phyloP scores from a whole-genome alignment of 2,329 filamentous ascomycete genomes.

The Beauveria bassiana region DNA sequence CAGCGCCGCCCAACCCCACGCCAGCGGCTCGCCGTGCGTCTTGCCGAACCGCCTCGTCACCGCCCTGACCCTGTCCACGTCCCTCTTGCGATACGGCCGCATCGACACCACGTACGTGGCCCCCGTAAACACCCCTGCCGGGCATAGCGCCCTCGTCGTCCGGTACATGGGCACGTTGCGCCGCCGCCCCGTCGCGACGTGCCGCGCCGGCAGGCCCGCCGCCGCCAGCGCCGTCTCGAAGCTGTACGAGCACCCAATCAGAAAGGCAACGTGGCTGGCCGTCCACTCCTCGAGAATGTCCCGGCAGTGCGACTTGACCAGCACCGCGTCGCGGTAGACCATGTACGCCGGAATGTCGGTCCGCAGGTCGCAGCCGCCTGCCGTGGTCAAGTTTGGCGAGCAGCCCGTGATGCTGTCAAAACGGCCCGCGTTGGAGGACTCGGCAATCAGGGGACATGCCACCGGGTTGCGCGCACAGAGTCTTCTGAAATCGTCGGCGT shows the following conservation, averaged over 20 bases:
- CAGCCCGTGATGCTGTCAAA: slow-evolving; percentile 30
- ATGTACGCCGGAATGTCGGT: slow-evolving; percentile 51
- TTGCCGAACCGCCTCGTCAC: slow-evolving; percentile 47
- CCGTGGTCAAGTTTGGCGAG: slow-evolving; percentile 24
- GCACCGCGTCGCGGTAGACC: slow-evolving; percentile 44
- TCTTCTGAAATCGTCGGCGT: slow-evolving; percentile 49
- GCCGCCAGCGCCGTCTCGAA: slow-evolving; percentile 50
- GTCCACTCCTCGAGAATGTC: slow-evolving; percentile 47
- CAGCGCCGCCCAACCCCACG: slow-evolving; percentile 55
- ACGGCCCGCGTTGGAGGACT: slow-evolving; percentile 37
- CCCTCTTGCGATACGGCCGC: slow-evolving; percentile 44
- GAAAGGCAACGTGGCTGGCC: slow-evolving; percentile 50
- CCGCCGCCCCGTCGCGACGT: slow-evolving; percentile 33
- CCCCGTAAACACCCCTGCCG: slow-evolving; percentile 49
- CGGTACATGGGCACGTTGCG: slow-evolving; percentile 56
- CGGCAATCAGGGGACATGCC: slow-evolving; percentile 52
- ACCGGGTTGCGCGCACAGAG: slow-evolving; percentile 56
- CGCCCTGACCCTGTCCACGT: slow-evolving; percentile 44
- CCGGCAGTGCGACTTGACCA: slow-evolving; percentile 27
- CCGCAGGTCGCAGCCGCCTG: slow-evolving; percentile 46
- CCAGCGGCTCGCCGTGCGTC: slow-evolving; percentile 58
- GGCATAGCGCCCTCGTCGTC: slow-evolving; percentile 46
- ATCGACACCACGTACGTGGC: slow-evolving; percentile 55
- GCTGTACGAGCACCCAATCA: slow-evolving; percentile 57
- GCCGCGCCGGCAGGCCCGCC: slow-evolving; percentile 43